These are phyloP conservation scores for Wickerhamiella sergipiensis DNA, from an alignment of 805 yeast species.

Conservation along the genomic window DNA sequence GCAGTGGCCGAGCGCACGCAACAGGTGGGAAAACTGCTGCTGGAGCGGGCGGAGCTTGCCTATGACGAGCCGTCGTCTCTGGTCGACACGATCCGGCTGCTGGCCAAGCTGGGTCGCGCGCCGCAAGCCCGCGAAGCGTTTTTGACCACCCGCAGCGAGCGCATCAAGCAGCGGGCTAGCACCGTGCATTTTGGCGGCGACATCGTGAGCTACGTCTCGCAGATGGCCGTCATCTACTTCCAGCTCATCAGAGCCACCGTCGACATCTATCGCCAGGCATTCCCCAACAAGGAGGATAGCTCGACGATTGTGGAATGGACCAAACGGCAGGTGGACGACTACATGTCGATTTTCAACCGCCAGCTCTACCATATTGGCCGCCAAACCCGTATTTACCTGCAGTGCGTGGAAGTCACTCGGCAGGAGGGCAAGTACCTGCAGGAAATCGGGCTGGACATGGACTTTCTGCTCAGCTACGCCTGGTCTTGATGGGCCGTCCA, in stretches of 20 bases:
- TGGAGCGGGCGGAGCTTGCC: constrained; percentile 4
- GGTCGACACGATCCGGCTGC: constrained; percentile 21
- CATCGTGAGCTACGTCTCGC: constrained; percentile 39
- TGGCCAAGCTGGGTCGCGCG: constrained; percentile 31
- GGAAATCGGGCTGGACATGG: constrained; percentile 58
- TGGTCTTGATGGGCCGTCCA: no score
- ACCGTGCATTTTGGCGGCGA: constrained; percentile 45
- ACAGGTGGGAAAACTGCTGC: constrained; percentile 6
- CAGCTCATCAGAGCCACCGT: constrained; percentile 48
- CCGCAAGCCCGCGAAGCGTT: constrained; percentile 37
- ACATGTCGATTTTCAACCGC: constrained; percentile 46
- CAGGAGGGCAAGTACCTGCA: constrained; percentile 52
- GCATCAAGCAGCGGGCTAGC: constrained; percentile 34
- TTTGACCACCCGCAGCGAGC: constrained; percentile 34
- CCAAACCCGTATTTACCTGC: constrained; percentile 37
- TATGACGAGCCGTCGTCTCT: constrained; percentile 2
- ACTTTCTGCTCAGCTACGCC: constrained; percentile 44
- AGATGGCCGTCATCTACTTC: constrained; percentile 49
- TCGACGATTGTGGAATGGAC: constrained; percentile 68
- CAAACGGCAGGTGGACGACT: constrained; percentile 44
- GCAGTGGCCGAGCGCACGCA: constrained; percentile 8
- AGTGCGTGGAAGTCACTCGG: constrained; percentile 39
- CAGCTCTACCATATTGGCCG: constrained; percentile 40
- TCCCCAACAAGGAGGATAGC: constrained; percentile 32
- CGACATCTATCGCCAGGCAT: constrained; percentile 38